Percentiles rank a stretch among this genome's conserved stretches.
These are phyloP conservation scores for Macrolepiota dolichaula DNA, from an alignment of 768 basidiomycete species.

Conservation along the genomic window DNA sequence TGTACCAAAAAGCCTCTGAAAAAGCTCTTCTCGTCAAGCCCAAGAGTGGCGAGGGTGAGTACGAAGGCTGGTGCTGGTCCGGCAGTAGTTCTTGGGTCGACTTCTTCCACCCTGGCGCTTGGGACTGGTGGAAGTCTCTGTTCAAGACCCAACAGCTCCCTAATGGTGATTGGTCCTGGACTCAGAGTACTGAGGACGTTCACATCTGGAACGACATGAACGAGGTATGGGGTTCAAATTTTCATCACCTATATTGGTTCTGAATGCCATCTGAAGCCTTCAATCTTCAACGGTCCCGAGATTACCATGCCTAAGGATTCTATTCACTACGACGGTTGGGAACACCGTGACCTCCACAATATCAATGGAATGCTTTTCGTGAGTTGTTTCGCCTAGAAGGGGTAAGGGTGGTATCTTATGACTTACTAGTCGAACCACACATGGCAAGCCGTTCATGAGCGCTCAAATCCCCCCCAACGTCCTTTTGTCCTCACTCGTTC, in stretches of 20 bases:
- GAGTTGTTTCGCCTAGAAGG: conserved; percentile 21
- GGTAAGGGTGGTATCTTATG: background rate
- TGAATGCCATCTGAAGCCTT: conserved; percentile 48
- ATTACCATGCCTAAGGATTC: conserved; percentile 69
- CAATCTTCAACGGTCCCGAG: conserved; percentile 98
- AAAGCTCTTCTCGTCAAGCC: conserved; percentile 81
- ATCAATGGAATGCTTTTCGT: conserved; percentile 95
- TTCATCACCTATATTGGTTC: background rate
- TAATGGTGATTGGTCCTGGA: conserved; percentile 70
- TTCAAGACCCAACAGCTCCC: conserved; percentile 61
- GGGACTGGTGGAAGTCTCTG: conserved; percentile 88
- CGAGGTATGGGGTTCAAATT: conserved; percentile 52
- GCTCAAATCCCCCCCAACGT: conserved; percentile 72
- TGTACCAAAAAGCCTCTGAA: conserved; percentile 82
- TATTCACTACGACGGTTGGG: conserved; percentile 92
- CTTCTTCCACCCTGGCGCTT: conserved; percentile 88
- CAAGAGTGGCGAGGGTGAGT: conserved; percentile 76
- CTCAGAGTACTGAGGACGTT: conserved; percentile 74
- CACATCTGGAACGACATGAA: conserved; percentile 99
- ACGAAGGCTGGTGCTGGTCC: conserved; percentile 99
- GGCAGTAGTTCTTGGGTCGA: conserved; percentile 97
- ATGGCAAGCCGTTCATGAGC: conserved; percentile 69
- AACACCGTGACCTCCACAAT: conserved; percentile 96
- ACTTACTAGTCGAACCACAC: conserved; percentile 76
- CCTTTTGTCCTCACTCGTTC: conserved; percentile 96